Base-by-base conservation (phyloP, 768 basidiomycete genomes). In the Pleurotus platypus region DNA sequence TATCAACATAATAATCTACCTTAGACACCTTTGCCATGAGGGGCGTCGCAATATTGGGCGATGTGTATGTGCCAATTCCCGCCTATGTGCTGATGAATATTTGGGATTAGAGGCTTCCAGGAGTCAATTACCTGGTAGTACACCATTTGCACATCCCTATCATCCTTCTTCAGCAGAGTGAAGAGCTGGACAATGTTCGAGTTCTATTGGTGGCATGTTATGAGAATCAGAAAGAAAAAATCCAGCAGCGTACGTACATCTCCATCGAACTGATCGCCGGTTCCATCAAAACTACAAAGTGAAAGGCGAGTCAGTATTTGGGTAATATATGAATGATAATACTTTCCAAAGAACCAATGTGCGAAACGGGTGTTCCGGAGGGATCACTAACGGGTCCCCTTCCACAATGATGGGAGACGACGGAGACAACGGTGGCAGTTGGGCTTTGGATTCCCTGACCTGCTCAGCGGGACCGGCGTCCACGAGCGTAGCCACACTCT, bases 241-340 rank as follows among this genome's bases (percentile, higher is more conserved):
- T 11, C 22, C 2, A 8, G 58, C 70, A 30, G 51, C 74, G 74
- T 15, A 45, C 42, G 15, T n/a, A 45, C 42, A 60, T 78, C 75
- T n/a, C 70, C 65, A 59, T 76, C 72, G 58, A 75, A 76, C 12
- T 78, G 74, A 57, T 80, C 76, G 43, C 78, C 78, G 4, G 80
- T 82, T 3, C 80, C 85, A 67, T 90, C 89, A 63, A 90, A 90
- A 66, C 89, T 54, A 89, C 4, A 90, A 72, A 0, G 89, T 78
- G 6, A 87, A 61, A 0, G 83, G 86, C 30, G 85, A 72, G 50
- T 58, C 61, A 8, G 61, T 48, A 46, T 73, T 69, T 1, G 61
- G 60, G 5, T 69, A 66, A 8, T 74, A 74, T 6, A 73, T 66
- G 30, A 35, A 18, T n/a, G 37, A 9, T 20, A 8, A 57, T 18